Conservation (phyloP, 1,139 yeast genomes). For the Zygotorulaspora mrakii region DNA sequence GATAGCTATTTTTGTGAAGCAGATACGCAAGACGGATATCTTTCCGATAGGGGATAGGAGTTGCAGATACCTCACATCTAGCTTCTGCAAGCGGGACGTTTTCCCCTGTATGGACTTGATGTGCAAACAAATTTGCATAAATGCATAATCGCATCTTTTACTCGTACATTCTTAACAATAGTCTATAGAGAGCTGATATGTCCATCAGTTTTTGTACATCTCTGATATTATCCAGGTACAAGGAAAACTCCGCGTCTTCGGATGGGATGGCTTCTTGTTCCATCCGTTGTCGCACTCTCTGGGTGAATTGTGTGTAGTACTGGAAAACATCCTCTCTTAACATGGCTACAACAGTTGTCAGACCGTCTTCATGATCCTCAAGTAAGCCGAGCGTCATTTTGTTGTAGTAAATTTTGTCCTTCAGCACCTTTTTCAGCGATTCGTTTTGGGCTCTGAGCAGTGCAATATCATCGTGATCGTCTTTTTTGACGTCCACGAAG, state of each 20-base stretch:
- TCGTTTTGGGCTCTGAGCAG: slow-evolving; percentile 20
- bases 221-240: slow-evolving; percentile 21
- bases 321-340: slow-evolving; percentile 24
- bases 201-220: slow-evolving; percentile 26
- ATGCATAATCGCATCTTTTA: too few species aligned
- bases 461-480: slow-evolving; percentile 7
- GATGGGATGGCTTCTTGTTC: slow-evolving; percentile 16
- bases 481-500: slow-evolving; percentile 4
- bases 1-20: too few species aligned
- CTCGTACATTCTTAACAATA: slow-evolving; percentile 13
- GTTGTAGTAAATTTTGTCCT: slow-evolving; percentile 14
- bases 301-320: slow-evolving; percentile 17
- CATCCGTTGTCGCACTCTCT: slow-evolving; percentile 16
- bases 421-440: slow-evolving; percentile 15
- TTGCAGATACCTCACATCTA: too few species aligned
- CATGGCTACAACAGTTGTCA: slow-evolving; percentile 21
- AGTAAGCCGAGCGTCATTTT: slow-evolving; percentile 19
- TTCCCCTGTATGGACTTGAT: too few species aligned
- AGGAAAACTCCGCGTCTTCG: slow-evolving; percentile 27
- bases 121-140: too few species aligned
- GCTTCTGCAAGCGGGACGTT: too few species aligned
- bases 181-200: slow-evolving; percentile 23
- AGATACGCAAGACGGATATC: too few species aligned
- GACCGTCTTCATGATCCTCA: slow-evolving; percentile 24
- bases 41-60: too few species aligned